Conservation (phyloP, 169 alveolate genomes). For the Plasmodium vinckei region DNA sequence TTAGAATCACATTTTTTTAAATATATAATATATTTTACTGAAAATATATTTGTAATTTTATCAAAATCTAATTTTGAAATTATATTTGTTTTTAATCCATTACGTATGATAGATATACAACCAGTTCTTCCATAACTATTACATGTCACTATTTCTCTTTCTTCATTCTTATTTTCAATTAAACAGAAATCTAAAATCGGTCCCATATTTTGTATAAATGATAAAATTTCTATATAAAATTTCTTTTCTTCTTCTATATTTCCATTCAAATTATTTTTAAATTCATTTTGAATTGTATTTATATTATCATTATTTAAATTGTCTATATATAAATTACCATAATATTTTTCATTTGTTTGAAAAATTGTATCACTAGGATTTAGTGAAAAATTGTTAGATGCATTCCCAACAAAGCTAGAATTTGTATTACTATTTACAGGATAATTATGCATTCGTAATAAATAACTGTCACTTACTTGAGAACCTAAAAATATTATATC, state of each 20-base stretch:
- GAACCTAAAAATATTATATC: constrained; percentile 68
- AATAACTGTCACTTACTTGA: constrained; percentile 67
- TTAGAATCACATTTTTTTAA: constrained; percentile 18
- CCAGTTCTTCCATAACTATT: constrained; percentile 74
- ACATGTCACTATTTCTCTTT: constrained; percentile 66
- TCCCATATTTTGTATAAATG: constrained; percentile 70
- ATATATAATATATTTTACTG: constrained; percentile 60
- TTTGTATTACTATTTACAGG: constrained; percentile 32
- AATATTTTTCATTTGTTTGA: background rate
- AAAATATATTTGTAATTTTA: constrained; percentile 43
- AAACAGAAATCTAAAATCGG: constrained; percentile 74
- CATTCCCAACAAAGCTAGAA: constrained; percentile 31
- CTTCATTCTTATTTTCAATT: constrained; percentile 26
- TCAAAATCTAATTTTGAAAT: constrained; percentile 28
- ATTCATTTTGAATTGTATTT: background rate
- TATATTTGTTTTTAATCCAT: constrained; percentile 53
- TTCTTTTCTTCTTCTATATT: background rate
- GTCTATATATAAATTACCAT: background rate
- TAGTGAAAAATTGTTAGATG: background rate
- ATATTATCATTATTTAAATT: background rate
- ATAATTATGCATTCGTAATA: constrained; percentile 45
- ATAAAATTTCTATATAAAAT: constrained; percentile 59
- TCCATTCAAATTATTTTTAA: background rate
- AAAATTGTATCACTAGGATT: background rate
- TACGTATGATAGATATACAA: constrained; percentile 66